Evolutionary conservation across 116 monocot species (phyloP).

Genomic region (Thalassia testudinum): DNA sequence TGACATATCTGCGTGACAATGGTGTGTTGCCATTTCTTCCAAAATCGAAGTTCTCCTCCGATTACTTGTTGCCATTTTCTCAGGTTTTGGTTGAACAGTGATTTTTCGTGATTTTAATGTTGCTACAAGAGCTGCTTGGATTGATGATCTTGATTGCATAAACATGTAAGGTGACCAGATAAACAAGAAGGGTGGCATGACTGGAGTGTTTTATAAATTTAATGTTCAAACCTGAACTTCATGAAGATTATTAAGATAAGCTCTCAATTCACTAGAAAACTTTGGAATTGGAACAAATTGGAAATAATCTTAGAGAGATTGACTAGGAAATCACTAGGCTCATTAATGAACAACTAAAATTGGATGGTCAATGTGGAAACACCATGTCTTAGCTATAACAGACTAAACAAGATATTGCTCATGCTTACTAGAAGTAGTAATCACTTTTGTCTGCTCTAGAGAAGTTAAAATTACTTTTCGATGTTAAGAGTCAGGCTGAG

Average conservation of each 20-base stretch:
- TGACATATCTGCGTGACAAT: no score
- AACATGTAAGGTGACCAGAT: conserved; percentile 97
- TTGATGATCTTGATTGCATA: conserved; percentile 82
- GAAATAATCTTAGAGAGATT: conserved; percentile 61
- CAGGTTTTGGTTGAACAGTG: conserved; percentile 68
- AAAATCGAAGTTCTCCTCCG: no score
- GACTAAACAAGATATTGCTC: conserved; percentile 64
- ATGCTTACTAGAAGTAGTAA: conserved; percentile 56
- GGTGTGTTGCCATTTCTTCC: no score
- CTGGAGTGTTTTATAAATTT: conserved; percentile 92
- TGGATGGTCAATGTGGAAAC: conserved; percentile 67
- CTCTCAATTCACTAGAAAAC: conserved; percentile 34
- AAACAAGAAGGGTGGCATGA: conserved; percentile 99
- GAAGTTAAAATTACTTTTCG: conserved; percentile 76
- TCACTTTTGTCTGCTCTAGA: conserved; percentile 61
- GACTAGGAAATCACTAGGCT: conserved; percentile 73
- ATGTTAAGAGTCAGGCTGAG: conserved; percentile 65
- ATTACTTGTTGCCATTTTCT: no score
- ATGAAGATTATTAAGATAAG: conserved; percentile 62
- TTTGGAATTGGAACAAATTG: conserved; percentile 49
- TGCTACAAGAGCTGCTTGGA: conserved; percentile 77
- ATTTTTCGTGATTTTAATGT: conserved; percentile 92
- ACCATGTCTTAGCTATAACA: conserved; percentile 70
- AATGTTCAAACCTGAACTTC: conserved; percentile 85
- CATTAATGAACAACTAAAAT: conserved; percentile 76